Conservation (phyloP, 169 alveolate genomes). For the Plasmodium falciparum region DNA sequence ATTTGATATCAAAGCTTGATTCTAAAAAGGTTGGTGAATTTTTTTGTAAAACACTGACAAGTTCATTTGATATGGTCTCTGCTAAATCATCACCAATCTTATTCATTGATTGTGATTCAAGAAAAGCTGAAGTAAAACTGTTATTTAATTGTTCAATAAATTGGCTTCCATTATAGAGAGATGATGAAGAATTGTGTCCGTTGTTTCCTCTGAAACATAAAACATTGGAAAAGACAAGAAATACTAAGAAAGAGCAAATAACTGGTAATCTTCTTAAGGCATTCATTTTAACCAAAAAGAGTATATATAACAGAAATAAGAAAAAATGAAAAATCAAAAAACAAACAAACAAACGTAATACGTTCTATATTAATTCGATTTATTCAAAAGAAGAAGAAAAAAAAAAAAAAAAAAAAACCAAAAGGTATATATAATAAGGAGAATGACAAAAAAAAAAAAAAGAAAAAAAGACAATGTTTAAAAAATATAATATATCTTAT, state of each 20-base stretch:
- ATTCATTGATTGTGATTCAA: conserved; percentile 32
- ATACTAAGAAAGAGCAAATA: conserved; percentile 27
- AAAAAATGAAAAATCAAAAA: neutral
- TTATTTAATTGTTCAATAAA: conserved; percentile 34
- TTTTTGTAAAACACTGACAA: conserved; percentile 35
- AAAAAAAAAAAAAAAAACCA: conserved; percentile 7
- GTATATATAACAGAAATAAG: too few relatives aligned
- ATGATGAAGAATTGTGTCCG: conserved; percentile 25
- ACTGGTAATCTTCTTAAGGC: conserved; percentile 44
- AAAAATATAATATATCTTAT: too few relatives aligned
- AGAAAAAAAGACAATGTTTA: too few relatives aligned
- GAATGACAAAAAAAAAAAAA: too few relatives aligned
- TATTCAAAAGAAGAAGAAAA: neutral
- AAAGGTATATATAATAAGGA: neutral
- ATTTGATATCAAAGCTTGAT: conserved; percentile 47
- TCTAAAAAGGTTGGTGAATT: conserved; percentile 70
- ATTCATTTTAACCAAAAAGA: conserved; percentile 41
- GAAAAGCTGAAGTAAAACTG: conserved; percentile 44
- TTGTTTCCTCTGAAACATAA: conserved; percentile 44
- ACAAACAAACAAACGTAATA: neutral
- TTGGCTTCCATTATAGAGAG: conserved; percentile 49
- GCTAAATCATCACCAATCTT: conserved; percentile 48
- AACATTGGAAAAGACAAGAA: conserved; percentile 57
- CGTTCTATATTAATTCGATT: conserved; percentile 1
- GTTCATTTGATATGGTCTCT: conserved; percentile 45